Evolutionary conservation across 2,329 filamentous ascomycete genomes (phyloP).

Genomic region (Colletotrichum lini): DNA sequence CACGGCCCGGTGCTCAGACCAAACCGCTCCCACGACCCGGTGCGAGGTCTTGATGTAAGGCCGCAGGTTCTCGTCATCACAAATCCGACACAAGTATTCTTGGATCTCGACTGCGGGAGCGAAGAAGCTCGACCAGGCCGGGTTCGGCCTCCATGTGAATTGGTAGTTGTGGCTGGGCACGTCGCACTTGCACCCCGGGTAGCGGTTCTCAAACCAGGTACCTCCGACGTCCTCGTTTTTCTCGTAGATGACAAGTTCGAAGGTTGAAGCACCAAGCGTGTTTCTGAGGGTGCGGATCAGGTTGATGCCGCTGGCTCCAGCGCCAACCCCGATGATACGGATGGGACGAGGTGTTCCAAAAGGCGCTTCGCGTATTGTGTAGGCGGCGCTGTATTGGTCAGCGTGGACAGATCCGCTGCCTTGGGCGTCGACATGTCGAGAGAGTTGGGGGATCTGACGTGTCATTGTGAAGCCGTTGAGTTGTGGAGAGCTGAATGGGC

Average conservation of each 20-base stretch:
- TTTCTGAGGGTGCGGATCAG: constrained; percentile 59
- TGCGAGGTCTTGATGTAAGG: constrained; percentile 61
- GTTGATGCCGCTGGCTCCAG: constrained; percentile 43
- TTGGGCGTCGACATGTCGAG: constrained; percentile 40
- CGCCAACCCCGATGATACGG: constrained; percentile 42
- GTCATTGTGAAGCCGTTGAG: constrained; percentile 33
- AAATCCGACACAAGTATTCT: constrained; percentile 64
- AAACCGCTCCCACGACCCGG: constrained; percentile 58
- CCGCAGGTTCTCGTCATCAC: constrained; percentile 63
- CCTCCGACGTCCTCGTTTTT: constrained; percentile 70
- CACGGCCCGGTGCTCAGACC: constrained; percentile 59
- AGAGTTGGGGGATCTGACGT: constrained; percentile 40
- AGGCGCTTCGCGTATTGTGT: constrained; percentile 38
- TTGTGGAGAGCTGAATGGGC: not conserved
- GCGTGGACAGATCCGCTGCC: constrained; percentile 33
- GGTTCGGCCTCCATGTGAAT: constrained; percentile 73
- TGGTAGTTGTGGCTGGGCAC: constrained; percentile 74
- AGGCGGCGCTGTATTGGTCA: constrained; percentile 19
- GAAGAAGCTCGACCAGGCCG: constrained; percentile 72
- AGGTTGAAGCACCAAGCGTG: constrained; percentile 54
- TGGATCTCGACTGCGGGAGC: constrained; percentile 69
- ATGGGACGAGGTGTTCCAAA: constrained; percentile 36
- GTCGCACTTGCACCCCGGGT: constrained; percentile 71
- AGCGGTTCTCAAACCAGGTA: constrained; percentile 72
- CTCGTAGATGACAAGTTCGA: constrained; percentile 67